phyloP scores from a whole-genome alignment of 2,329 filamentous ascomycete genomes.

The Penicillium sp. region DNA sequence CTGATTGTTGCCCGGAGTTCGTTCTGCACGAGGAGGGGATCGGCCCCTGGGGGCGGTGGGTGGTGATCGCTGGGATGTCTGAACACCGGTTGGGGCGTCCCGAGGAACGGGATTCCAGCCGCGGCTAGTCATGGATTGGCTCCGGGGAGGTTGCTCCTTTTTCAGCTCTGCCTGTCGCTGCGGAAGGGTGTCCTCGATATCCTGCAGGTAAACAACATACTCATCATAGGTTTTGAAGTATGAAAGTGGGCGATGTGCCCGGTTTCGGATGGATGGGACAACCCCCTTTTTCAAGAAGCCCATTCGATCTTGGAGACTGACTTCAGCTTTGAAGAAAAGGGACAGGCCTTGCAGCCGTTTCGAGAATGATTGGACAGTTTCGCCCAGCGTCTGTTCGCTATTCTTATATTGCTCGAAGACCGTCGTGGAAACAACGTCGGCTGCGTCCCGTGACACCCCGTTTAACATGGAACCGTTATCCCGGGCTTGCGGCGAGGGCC shows the following conservation, averaged over 20 bases:
- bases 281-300: slow-evolving; percentile 6
- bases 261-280: slow-evolving; percentile 1
- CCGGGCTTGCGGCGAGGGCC: not conserved
- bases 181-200: slow-evolving; percentile 15
- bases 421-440: not conserved
- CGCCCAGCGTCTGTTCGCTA: not conserved
- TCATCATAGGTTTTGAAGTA: slow-evolving; percentile 4
- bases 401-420: not conserved
- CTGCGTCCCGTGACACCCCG: not conserved
- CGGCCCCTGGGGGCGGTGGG: not conserved
- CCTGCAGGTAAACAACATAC: slow-evolving; percentile 14
- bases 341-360: not conserved
- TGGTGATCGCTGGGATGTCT: not conserved
- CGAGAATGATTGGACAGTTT: not conserved
- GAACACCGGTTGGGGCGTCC: not conserved
- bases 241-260: slow-evolving; percentile 5
- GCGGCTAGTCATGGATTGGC: not conserved
- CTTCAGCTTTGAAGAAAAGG: not conserved
- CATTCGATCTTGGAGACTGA: slow-evolving; percentile 9
- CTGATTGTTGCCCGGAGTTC: not conserved
- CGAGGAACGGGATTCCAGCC: not conserved
- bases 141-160: not conserved
- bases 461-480: not conserved
- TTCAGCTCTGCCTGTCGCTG: slow-evolving; percentile 4
- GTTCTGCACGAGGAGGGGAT: not conserved